A percentile compares a stretch with the other conserved stretches of the same genome.
Conservation (phyloP, 106 monocot genomes). For the Dioscorea zingiberensis region DNA sequence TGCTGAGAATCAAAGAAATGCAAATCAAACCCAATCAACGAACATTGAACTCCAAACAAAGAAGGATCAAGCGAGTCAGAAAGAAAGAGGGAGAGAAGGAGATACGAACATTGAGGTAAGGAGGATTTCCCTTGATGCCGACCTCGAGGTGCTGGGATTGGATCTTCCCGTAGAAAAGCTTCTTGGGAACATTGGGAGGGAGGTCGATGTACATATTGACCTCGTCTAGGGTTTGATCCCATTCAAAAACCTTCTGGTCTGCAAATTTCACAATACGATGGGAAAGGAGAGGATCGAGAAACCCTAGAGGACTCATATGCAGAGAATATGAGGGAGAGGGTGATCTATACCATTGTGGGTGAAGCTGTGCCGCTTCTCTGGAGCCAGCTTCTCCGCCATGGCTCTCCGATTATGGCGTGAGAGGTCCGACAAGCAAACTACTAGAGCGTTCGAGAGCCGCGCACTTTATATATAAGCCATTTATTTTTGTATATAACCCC, state of each 20-base stretch:
- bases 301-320: not conserved
- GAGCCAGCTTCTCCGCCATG: constrained; percentile 60
- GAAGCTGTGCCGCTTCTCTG: constrained; percentile 45
- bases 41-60: not conserved
- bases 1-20: constrained; percentile 40
- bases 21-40: not conserved
- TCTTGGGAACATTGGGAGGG: constrained; percentile 55
- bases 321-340: not conserved
- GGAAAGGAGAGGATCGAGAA: not conserved
- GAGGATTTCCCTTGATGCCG: constrained; percentile 80
- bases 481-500: too few species aligned
- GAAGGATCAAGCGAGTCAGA: not conserved
- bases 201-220: constrained; percentile 70
- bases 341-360: constrained; percentile 24
- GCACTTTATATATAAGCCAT: too few species aligned
- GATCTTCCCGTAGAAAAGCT: constrained; percentile 78
- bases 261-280: not conserved
- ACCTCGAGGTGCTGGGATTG: constrained; percentile 69
- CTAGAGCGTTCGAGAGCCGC: too few species aligned
- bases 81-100: not conserved
- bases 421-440: too few species aligned
- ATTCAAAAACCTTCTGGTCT: constrained; percentile 83
- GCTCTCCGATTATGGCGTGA: not conserved
- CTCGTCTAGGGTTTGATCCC: constrained; percentile 79
- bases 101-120: constrained; percentile 70